Base-by-base conservation (phyloP, 1,139 yeast species). In the Geotrichum carabidarum region DNA sequence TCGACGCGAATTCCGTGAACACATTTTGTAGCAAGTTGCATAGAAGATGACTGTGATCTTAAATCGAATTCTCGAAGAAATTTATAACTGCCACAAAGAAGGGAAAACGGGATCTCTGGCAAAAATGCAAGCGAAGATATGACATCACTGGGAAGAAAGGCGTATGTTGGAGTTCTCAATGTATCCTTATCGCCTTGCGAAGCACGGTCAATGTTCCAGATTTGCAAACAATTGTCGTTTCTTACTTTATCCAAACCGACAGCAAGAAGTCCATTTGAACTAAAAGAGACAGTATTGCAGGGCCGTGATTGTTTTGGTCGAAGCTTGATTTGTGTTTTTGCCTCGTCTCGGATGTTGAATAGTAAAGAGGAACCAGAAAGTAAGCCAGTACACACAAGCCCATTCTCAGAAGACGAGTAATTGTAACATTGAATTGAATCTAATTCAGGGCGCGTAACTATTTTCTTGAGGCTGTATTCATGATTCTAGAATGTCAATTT, bases 231-330 rank as follows among this genome's bases (percentile, higher is more conserved):
- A 57, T 81, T 80, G 64, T 88, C 96, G 61, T 83, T 88, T 54
- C 93, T 76, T 8, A 86, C 84, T 62, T 88, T 82, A 60, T 90
- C 97, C 58, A 84, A 78, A 0, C 95, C 96, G 31, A 84, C 81
- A 0, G 90, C 96, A 5, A 90, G 72, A 44, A 86, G 68, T 1
- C 85, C 86, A 43, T 76, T 74, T 30, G 77, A 73, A 66, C 81
- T 86, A 70, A 90, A 86, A 1, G 91, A 78, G 1, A 90, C 68
- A 0, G 91, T 71, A 64, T 87, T 89, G 63, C 95, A 86, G 0
- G 93, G 84, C 53, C 96, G 75, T 42, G 80, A 76, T 58, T 84
- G 91, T 57, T 82, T 80, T 0, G 91, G 86, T 48, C 80, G 73
- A 34, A 87, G 75, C 53, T 75, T 17, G 81, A 76, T 62, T 2